Evolutionary conservation across 768 basidiomycete species (phyloP).

Genomic region (Suillus tomentosus): DNA sequence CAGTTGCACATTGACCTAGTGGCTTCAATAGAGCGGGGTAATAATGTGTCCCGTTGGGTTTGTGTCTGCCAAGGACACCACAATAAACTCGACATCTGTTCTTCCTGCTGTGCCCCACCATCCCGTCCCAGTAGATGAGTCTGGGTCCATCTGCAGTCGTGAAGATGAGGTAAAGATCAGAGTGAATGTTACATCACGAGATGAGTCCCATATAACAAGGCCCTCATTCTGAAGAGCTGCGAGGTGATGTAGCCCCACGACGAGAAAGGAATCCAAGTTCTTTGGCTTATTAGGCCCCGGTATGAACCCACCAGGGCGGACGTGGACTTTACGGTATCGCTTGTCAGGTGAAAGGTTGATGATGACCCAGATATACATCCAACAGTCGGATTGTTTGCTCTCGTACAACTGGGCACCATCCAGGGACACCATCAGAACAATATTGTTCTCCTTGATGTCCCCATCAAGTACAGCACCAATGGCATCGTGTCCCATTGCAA

Average conservation of each 20-base stretch:
- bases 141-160: too few relatives aligned
- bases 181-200: not conserved
- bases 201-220: slow-evolving; percentile 35
- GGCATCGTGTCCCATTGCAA: slow-evolving; percentile 34
- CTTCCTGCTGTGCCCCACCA: too few relatives aligned
- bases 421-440: slow-evolving; percentile 36
- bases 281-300: slow-evolving; percentile 39
- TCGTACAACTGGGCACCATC: slow-evolving; percentile 47
- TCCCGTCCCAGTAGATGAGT: too few relatives aligned
- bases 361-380: slow-evolving; percentile 40
- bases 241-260: slow-evolving; percentile 36
- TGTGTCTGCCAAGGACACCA: too few relatives aligned
- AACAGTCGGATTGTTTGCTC: slow-evolving; percentile 44
- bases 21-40: too few relatives aligned
- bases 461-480: slow-evolving; percentile 20
- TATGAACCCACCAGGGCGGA: slow-evolving; percentile 35
- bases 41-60: too few relatives aligned
- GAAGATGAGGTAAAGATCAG: too few relatives aligned
- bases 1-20: too few relatives aligned
- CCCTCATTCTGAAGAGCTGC: slow-evolving; percentile 34
- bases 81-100: too few relatives aligned
- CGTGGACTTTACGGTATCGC: slow-evolving; percentile 33
- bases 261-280: slow-evolving; percentile 35
- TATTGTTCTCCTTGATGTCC: slow-evolving; percentile 32
- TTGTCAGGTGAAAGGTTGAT: slow-evolving; percentile 28